Evolutionary conservation across 331 rosid genomes (phyloP).

Genomic region (Phaseolus coccineus): DNA sequence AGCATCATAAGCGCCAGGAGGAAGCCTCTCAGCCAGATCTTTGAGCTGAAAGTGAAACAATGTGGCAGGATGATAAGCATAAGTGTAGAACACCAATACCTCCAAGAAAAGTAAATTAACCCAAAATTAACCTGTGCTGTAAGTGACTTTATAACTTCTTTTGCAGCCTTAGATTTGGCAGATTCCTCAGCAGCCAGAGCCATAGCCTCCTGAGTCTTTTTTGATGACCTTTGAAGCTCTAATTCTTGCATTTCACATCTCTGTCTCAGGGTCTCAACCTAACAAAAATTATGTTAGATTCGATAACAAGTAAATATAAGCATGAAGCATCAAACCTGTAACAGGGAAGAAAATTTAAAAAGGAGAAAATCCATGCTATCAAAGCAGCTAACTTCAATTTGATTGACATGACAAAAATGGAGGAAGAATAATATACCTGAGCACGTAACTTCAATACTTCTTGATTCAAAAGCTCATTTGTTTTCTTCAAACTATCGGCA

Average conservation of each 20-base stretch:
- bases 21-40: slow-evolving; percentile 93
- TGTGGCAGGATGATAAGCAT: slow-evolving; percentile 15
- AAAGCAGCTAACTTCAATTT: slow-evolving; percentile 21
- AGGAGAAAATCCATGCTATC: neutral
- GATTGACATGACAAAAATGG: neutral
- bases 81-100: slow-evolving; percentile 13
- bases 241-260: slow-evolving; percentile 85
- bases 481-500: slow-evolving; percentile 89
- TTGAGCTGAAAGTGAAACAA: slow-evolving; percentile 79
- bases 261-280: slow-evolving; percentile 90
- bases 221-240: slow-evolving; percentile 84
- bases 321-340: slow-evolving; percentile 20
- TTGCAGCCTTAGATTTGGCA: slow-evolving; percentile 86
- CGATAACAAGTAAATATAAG: slow-evolving; percentile 15
- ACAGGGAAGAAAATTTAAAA: neutral
- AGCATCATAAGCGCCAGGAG: slow-evolving; percentile 77
- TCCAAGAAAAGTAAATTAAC: slow-evolving; percentile 35
- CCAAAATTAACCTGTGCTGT: slow-evolving; percentile 80
- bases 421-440: slow-evolving; percentile 65
- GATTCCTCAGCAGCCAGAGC: slow-evolving; percentile 86
- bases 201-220: slow-evolving; percentile 87
- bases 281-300: slow-evolving; percentile 39
- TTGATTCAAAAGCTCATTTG: slow-evolving; percentile 89
- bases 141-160: slow-evolving; percentile 95
- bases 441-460: slow-evolving; percentile 83